Base-by-base conservation (phyloP, 1,284 basidiomycete species). In the Inonotus hispidus region DNA sequence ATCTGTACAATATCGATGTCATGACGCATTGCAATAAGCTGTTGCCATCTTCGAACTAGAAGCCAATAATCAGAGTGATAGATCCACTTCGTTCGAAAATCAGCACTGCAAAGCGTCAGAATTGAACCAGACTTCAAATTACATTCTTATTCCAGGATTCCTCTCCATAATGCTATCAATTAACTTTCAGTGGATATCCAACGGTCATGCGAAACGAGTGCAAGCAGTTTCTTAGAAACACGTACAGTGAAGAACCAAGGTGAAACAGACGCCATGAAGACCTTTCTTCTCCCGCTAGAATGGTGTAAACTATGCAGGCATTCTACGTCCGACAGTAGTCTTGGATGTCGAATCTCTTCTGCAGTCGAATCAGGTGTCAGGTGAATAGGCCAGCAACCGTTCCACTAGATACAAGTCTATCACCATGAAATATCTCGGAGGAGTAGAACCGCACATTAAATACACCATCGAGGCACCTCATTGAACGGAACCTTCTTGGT, bases 201-300 rank as follows among this genome's bases (percentile, higher is more conserved):
- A 14, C n/a, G 1, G 46, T n/a, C 13, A 32, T 23, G 6, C 39
- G 13, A 29, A 19, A 3, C 32, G 11, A 39, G 46, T 85, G 69
- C 6, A 76, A 2, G 8, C 14, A 29, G 16, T 35, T 35, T 27
- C n/a, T 32, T 32, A 32, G 8, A 8, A 16, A 72, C 74, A 66
- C 86, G 88, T 67, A 89, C 87, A 8, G 91, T 92, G 77, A 87
- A 93, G 78, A 93, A 93, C 80, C 82, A 85, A 49, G 88, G 84
- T 13, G 86, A 84, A 23, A 88, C 81, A 23, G 81, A 73, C n/a
- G 76, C 78, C 77, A 81, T 79, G 62, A 79, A 80, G 2, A 70
- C 67, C 37, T 70, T 71, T 56, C 70, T 72, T 27, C 16, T n/a
- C 3, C 56, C 41, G n/a, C 13, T 29, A 19, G 8, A 13, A 1